Base-by-base conservation (phyloP, 2,329 filamentous ascomycete species). In the Anisogramma anomala region DNA sequence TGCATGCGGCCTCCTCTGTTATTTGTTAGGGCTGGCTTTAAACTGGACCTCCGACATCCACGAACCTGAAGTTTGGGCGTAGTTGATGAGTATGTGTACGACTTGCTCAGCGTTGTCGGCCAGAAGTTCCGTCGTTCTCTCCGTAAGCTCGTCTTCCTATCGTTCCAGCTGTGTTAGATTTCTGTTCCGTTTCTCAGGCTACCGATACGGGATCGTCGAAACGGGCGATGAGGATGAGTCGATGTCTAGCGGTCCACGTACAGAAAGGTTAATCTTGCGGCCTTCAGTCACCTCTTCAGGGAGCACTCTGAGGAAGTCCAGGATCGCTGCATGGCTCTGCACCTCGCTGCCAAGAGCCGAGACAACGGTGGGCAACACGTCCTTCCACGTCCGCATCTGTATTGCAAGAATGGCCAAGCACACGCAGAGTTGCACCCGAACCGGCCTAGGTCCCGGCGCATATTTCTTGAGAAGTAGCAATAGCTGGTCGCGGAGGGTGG, bases 201-300 rank as follows among this genome's bases (percentile, higher is more conserved):
- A 49, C 55, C 57, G 52, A 44, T 43, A 49, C 52, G 53, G 52
- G 49, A 46, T 54, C 53, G 48, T 54, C 54, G 52, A 48, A 49
- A 49, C 50, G 50, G 50, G 50, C 44, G 53, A 61, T 58, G 8
- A 32, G 30, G 14, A 32, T 32, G 54, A 64, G 65, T 62, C 64
- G 67, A 61, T 65, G 59, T 59, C 56, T 65, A 61, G 69, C 68
- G 70, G 69, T 82, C 79, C 74, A 89, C 86, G 70, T 91, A 94
- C 88, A 77, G 86, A 88, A 67, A 98, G 75, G 73, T 87, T 94
- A 74, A 98, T 95, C 71, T 96, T 98, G 67, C 91, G 86, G 67
- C 91, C 91, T 73, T 98, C 89, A 53, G 85, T 96, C 58, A 98
- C 91, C 74, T 98, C 91, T 71, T 98, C 91, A 42, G 91, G 91